Percentiles rank a stretch among this genome's conserved stretches.
Conservation (phyloP, 768 basidiomycete genomes). For the Mycena belliarum region DNA sequence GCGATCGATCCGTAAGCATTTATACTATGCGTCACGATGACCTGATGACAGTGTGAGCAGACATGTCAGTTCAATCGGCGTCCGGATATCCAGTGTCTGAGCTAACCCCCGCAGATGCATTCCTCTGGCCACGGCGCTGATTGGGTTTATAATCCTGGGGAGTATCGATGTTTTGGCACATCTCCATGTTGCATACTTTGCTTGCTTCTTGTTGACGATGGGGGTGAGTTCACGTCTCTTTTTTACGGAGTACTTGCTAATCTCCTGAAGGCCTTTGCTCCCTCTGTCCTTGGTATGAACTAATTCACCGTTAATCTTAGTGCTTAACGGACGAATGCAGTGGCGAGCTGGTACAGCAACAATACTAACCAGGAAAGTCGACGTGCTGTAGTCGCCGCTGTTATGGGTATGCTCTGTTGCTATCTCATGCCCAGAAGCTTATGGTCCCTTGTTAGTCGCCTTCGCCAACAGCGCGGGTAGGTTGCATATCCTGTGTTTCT, state of each 20-base stretch:
- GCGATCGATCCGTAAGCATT: conserved; percentile 45
- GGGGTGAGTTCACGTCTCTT: conserved; percentile 34
- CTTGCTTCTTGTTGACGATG: conserved; percentile 53
- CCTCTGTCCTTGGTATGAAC: conserved; percentile 42
- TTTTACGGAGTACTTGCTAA: not conserved
- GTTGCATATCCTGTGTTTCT: not conserved
- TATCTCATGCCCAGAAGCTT: not conserved
- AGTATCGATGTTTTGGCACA: conserved; percentile 42
- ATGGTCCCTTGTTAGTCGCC: conserved; percentile 33
- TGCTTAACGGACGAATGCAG: not conserved
- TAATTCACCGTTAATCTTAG: not conserved
- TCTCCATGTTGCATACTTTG: conserved; percentile 51
- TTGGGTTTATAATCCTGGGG: conserved; percentile 48
- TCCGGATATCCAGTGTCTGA: not conserved
- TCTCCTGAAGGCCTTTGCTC: conserved; percentile 42
- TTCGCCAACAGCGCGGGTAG: conserved; percentile 39
- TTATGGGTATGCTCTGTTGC: conserved; percentile 41
- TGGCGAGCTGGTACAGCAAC: conserved; percentile 40
- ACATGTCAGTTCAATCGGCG: conserved; percentile 9
- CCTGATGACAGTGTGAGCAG: conserved; percentile 1
- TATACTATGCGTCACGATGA: conserved; percentile 12
- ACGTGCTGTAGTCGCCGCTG: conserved; percentile 51
- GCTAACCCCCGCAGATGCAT: conserved; percentile 34
- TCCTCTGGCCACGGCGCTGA: conserved; percentile 38
- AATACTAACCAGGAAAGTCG: conserved; percentile 51